phyloP scores from a whole-genome alignment of 805 yeast species.

The Soucietia sequanensis region DNA sequence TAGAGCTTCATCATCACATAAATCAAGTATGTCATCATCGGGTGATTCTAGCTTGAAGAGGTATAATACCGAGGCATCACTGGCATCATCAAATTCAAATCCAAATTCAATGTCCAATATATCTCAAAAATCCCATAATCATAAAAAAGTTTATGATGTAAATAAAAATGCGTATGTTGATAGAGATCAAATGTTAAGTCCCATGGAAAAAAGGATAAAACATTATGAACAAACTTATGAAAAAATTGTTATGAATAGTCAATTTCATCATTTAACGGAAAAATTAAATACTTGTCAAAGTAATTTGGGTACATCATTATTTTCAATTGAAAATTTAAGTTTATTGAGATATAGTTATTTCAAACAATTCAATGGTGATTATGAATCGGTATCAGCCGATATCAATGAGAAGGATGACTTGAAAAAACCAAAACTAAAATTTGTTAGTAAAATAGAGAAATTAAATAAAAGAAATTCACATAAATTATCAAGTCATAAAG shows the following conservation, averaged over 20 bases:
- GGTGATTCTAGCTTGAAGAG: too few species aligned
- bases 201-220: conserved; percentile 9
- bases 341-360: conserved; percentile 15
- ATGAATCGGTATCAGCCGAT: neutral
- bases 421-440: neutral
- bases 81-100: conserved; percentile 2
- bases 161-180: conserved; percentile 8
- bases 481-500: neutral
- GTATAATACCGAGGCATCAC: conserved; percentile 1
- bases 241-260: conserved; percentile 5
- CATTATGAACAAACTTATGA: conserved; percentile 10
- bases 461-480: neutral
- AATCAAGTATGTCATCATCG: too few species aligned
- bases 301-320: conserved; percentile 5
- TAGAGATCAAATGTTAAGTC: conserved; percentile 6
- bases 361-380: conserved; percentile 12
- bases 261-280: conserved; percentile 9
- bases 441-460: conserved; percentile 1
- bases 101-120: too few species aligned
- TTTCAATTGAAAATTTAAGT: conserved; percentile 9
- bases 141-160: conserved; percentile 12
- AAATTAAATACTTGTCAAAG: conserved; percentile 7
- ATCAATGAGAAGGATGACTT: neutral
- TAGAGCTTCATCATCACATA: too few species aligned
- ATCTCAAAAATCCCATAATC: too few species aligned